phyloP scores from a whole-genome alignment of 768 basidiomycete species.

The Mycena rebaudengoi region DNA sequence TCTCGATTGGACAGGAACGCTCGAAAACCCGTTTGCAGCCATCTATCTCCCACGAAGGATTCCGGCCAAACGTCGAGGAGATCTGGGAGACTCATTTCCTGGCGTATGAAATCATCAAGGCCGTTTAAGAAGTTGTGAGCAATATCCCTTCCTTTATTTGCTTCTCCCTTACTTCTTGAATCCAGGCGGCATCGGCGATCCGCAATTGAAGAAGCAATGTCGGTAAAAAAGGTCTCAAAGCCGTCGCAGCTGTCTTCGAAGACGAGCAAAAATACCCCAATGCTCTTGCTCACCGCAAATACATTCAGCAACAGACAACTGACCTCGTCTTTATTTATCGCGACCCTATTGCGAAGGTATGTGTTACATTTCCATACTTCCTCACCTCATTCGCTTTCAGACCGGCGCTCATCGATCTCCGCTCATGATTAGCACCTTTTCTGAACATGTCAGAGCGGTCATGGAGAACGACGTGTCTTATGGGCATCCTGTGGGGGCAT shows the following conservation, averaged over 20 bases:
- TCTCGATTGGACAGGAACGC: too few species aligned
- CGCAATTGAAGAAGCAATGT: neutral
- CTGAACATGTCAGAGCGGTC: neutral
- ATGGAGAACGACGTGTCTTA: neutral
- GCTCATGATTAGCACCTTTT: neutral
- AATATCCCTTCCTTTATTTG: too few species aligned
- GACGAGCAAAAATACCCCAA: neutral
- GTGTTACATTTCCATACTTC: neutral
- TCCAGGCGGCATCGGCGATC: neutral
- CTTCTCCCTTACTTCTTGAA: too few species aligned
- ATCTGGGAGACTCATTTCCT: too few species aligned
- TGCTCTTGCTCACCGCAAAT: neutral
- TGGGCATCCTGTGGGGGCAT: conserved; percentile 1
- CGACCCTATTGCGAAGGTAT: neutral
- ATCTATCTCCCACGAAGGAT: too few species aligned
- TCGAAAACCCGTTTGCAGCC: too few species aligned
- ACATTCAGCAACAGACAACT: neutral
- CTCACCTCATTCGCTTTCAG: neutral
- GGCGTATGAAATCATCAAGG: too few species aligned
- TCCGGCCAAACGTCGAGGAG: too few species aligned
- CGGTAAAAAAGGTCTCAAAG: neutral
- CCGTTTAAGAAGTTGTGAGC: too few species aligned
- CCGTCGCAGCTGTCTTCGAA: neutral
- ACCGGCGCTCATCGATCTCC: neutral
- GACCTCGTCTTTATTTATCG: neutral